phyloP scores from a whole-genome alignment of 2,329 filamentous ascomycete genomes.

The Fusarium sp. region DNA sequence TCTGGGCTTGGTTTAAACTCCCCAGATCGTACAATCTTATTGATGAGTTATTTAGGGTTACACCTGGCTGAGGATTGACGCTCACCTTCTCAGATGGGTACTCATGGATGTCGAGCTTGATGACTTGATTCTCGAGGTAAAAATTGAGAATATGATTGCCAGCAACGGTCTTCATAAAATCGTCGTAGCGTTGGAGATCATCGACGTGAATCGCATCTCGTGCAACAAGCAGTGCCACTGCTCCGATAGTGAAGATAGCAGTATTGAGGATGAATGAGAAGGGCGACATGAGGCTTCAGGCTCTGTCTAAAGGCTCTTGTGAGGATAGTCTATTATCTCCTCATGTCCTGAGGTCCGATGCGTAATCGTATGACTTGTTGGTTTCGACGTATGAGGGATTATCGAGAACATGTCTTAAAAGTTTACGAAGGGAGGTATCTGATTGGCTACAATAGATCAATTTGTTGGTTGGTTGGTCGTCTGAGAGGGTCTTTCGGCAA shows the following conservation, averaged over 20 bases:
- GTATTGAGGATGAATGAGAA: fast-evolving
- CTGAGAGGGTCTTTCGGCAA: not conserved
- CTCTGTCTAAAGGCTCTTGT: too few relatives aligned
- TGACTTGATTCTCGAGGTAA: not conserved
- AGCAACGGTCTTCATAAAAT: not conserved
- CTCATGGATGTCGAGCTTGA: not conserved
- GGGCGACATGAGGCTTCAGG: fast-evolving
- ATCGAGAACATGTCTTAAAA: too few relatives aligned
- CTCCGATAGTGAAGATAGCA: fast-evolving
- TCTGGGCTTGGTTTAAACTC: not conserved
- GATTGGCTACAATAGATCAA: not conserved
- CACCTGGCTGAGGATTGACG: fast-evolving
- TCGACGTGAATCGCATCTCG: not conserved
- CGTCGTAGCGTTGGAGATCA: not conserved
- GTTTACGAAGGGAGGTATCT: not conserved
- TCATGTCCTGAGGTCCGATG: too few relatives aligned
- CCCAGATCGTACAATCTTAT: not conserved
- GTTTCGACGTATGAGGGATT: too few relatives aligned
- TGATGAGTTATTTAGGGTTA: fast-evolving
- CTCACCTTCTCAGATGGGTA: not conserved
- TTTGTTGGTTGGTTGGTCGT: not conserved
- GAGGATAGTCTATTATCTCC: too few relatives aligned
- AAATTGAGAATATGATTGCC: not conserved
- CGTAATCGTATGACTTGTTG: too few relatives aligned
- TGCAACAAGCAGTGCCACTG: not conserved